Evolutionary conservation across 2,329 filamentous ascomycete genomes (phyloP), one percentile per base, ranked within the genome.

Genomic region (Penicillium brevicompactum): DNA sequence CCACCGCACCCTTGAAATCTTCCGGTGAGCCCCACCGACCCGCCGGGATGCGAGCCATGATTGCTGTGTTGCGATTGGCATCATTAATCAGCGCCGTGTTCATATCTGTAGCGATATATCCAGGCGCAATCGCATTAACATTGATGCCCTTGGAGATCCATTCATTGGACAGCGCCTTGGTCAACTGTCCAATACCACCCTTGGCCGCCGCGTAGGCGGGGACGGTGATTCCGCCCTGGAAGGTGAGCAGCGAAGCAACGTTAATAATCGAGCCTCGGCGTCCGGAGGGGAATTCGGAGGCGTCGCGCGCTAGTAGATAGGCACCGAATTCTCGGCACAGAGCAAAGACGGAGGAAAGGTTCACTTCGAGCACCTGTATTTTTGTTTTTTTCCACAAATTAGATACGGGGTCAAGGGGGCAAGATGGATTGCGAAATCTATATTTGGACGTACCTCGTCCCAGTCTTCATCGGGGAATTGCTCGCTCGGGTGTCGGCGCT

Each of bases 191-290:
- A 40, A 67, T 56, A 4, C 65, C 65, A 21, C 86, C 70, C 55
- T 69, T 69, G 32, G 67, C 63, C 1, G 65, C 64, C 1, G 65
- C 59, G 45, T 68, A 61, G 49, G 70, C 56, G 45, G 68, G 91
- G 1, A 96, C 90, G 0, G 89, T 96, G 62, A 96, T 81, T 0
- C 92, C 92, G 51, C 92, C 92, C 71, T 96, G 90, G 80, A 93
- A 93, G 45, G 85, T 86, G 37, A 96, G 82, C 40, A 97, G 82
- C 11, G 85, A 90, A 10, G 87, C 91, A 53, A 95, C 86, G 76
- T 96, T 96, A 79, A 96, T 88, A 76, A 96, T 88, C 67, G 60
- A 62, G 40, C 64, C 71, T 14, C 69, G 67, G 16, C 61, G 67
- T 30, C 66, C 68, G n/a, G 62, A 57, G 21, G 63, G 62, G 51